Evolutionary conservation across 345 rosid genomes (phyloP).

Genomic region (Trapa incisa): DNA sequence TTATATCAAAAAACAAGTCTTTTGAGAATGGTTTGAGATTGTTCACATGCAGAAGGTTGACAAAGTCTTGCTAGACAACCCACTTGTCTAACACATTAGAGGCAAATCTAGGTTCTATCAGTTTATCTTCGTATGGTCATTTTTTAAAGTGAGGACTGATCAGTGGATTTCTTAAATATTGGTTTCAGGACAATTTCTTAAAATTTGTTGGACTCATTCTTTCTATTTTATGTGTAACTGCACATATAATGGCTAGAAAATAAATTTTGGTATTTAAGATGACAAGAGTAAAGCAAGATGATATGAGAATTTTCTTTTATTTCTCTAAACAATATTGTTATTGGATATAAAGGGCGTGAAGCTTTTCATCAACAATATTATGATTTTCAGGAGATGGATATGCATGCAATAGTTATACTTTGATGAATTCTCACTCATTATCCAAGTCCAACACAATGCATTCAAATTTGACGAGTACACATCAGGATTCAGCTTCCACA

Average conservation of each 20-base stretch:
- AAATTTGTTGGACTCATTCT: not conserved
- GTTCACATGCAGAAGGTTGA: not conserved
- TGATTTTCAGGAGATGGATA: slow-evolving; percentile 55
- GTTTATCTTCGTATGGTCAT: not conserved
- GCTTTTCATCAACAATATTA: not conserved
- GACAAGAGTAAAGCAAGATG: not conserved
- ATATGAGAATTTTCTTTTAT: not conserved
- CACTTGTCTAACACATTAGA: not conserved
- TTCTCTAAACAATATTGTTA: not conserved
- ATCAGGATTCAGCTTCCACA: slow-evolving; percentile 32
- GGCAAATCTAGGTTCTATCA: not conserved
- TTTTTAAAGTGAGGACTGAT: not conserved
- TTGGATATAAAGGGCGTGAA: not conserved
- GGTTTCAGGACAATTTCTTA: too few species aligned
- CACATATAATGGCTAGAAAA: not conserved
- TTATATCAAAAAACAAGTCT: not conserved
- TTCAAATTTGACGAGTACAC: slow-evolving; percentile 34
- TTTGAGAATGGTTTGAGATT: not conserved
- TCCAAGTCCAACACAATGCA: slow-evolving; percentile 44
- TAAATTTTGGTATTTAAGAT: not conserved
- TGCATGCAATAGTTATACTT: slow-evolving; percentile 41
- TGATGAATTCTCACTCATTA: slow-evolving; percentile 44
- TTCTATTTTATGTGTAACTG: not conserved
- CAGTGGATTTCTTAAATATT: not conserved
- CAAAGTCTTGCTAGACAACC: not conserved